Conservation (phyloP, 2,329 filamentous ascomycete species). For the Aspergillus sp. region DNA sequence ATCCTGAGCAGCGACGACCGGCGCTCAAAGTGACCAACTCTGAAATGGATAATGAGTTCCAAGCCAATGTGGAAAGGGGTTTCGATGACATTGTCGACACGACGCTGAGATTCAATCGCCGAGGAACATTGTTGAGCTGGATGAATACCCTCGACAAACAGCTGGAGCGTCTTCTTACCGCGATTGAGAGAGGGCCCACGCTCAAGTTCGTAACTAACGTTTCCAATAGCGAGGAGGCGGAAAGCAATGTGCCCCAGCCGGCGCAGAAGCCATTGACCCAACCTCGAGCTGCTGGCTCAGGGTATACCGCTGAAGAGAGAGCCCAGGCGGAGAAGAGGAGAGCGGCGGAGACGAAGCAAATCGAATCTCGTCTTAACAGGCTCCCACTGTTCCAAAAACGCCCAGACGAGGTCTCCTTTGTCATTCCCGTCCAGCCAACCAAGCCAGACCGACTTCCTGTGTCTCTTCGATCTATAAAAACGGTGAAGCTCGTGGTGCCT, state of each 20-base stretch:
- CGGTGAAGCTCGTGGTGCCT: constrained; percentile 60
- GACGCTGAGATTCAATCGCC: constrained; percentile 32
- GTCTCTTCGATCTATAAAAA: constrained; percentile 52
- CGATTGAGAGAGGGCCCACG: constrained; percentile 61
- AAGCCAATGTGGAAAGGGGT: constrained; percentile 66
- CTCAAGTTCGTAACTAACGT: constrained; percentile 59
- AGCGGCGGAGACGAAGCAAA: constrained; percentile 58
- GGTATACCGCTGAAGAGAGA: constrained; percentile 52
- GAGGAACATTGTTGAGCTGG: constrained; percentile 52
- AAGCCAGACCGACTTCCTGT: constrained; percentile 52
- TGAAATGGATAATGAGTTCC: constrained; percentile 61
- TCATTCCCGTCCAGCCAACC: constrained; percentile 58
- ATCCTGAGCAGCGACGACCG: constrained; percentile 49
- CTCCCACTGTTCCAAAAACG: constrained; percentile 59
- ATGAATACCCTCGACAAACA: constrained; percentile 64
- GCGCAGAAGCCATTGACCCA: not conserved
- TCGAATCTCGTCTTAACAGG: constrained; percentile 65
- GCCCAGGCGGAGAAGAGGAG: constrained; percentile 53
- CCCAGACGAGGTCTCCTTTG: constrained; percentile 60
- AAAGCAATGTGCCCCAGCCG: constrained; percentile 2
- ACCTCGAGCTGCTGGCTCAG: constrained; percentile 30
- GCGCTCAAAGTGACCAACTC: constrained; percentile 56
- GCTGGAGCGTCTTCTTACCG: constrained; percentile 59
- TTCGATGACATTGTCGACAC: constrained; percentile 57
- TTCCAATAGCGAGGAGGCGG: constrained; percentile 27